Base-by-base conservation (phyloP, 306 rosid genomes). In the Trifolium fragiferum region DNA sequence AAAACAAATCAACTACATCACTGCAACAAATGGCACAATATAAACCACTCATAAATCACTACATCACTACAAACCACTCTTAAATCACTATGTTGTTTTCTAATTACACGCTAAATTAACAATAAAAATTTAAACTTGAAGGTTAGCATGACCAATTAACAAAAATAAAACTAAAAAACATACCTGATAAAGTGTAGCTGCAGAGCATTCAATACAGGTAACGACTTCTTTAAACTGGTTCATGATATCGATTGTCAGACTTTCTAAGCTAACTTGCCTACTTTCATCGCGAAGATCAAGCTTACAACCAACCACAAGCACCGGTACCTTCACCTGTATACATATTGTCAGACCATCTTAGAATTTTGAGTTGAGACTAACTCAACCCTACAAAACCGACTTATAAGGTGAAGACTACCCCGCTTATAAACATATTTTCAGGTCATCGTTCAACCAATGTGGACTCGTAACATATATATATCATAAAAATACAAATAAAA, bases 171-270 rank as follows among this genome's bases (percentile, higher is more conserved):
- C 23, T 60, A 72, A 66, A 72, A 70, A 76, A 20, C 10, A 63
- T 47, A 65, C 87, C 83, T 84, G 87, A 58, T 81, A 80, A 8
- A 73, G 50, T 16, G 83, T 77, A 47, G 76, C 82, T 7, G 87
- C 83, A 46, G 87, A 84, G 72, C 87, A 84, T 18, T 84, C 87
- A 58, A 84, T 27, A 30, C 87, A 84, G 4, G 82, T 81, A 27
- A 73, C 85, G 47, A 81, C 70, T 65, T 69, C 83, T 41, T 12
- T 46, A 46, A 49, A 81, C 46, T 65, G 81, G 47, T 57, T 57
- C 70, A 84, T 57, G 65, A 81, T 77, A 23, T 25, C 43, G 53
- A 72, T 16, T 16, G 83, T 80, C 38, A 80, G 79, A 80, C 76
- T 68, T 77, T 76, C 84, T 72, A 81, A 71, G 71, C 78, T 76